phyloP scores from a whole-genome alignment of 768 basidiomycete species.

The Pulveroboletus sp. region DNA sequence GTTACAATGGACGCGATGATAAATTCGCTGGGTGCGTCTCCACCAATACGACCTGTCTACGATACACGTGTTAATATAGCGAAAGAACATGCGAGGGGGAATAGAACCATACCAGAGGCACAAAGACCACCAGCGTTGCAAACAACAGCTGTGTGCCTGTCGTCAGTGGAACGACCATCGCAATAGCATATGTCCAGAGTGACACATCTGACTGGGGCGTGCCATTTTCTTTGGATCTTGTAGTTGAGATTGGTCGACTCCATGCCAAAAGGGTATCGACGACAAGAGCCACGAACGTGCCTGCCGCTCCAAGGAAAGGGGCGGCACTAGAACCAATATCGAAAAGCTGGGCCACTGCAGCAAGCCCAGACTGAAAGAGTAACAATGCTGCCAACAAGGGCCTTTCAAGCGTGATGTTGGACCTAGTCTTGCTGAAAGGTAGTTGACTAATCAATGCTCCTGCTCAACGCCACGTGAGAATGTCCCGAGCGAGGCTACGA shows the following conservation, averaged over 20 bases:
- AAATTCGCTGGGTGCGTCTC: constrained; percentile 80
- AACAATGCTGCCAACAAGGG: constrained; percentile 57
- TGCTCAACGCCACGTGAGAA: constrained; percentile 23
- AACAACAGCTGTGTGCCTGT: constrained; percentile 54
- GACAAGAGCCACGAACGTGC: constrained; percentile 53
- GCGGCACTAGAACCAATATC: constrained; percentile 74
- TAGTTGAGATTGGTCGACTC: constrained; percentile 15
- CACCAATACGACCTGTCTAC: constrained; percentile 79
- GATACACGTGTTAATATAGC: constrained; percentile 2
- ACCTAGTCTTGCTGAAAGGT: constrained; percentile 34
- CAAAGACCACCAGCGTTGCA: constrained; percentile 78
- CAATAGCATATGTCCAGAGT: constrained; percentile 60
- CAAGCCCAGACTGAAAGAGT: constrained; percentile 53
- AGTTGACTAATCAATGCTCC: constrained; percentile 63
- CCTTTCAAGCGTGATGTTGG: constrained; percentile 46
- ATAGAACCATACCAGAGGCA: constrained; percentile 60
- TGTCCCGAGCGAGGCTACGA: neutral
- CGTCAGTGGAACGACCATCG: constrained; percentile 49
- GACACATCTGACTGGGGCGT: constrained; percentile 38
- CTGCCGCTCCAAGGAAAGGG: constrained; percentile 58
- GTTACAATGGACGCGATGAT: constrained; percentile 80
- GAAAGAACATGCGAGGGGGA: neutral
- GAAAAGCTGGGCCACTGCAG: constrained; percentile 55
- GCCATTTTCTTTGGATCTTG: neutral
- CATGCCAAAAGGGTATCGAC: constrained; percentile 42